These are phyloP conservation scores for Vitis vinifera DNA, from an alignment of 164 flowering plant genomes.

Conservation along the genomic window DNA sequence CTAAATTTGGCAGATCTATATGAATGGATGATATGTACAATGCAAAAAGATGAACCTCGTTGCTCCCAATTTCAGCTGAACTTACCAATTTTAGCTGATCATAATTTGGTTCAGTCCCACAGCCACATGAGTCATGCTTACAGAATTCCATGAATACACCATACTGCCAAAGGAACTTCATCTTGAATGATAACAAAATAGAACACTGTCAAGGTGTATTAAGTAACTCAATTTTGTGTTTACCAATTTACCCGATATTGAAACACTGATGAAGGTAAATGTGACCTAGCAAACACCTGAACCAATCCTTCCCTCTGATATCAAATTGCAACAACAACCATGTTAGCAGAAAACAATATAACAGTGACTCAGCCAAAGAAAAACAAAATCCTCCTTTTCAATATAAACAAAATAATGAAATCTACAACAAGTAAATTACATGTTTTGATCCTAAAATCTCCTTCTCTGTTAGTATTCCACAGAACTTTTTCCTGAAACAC, in stretches of 20 bases:
- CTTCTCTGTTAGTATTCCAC: slow-evolving; percentile 62
- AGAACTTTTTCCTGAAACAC: slow-evolving; percentile 68
- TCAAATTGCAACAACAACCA: slow-evolving; percentile 39
- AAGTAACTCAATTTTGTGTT: slow-evolving; percentile 10
- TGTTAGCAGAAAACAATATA: slow-evolving; percentile 19
- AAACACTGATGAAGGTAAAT: slow-evolving; percentile 44
- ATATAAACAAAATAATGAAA: slow-evolving; percentile 8
- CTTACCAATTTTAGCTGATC: slow-evolving; percentile 59
- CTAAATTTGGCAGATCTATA: neutral
- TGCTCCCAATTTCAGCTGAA: neutral
- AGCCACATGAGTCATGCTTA: slow-evolving; percentile 49
- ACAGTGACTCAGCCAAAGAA: neutral
- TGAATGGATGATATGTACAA: neutral
- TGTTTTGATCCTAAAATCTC: slow-evolving; percentile 76
- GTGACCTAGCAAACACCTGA: slow-evolving; percentile 56
- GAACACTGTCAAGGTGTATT: neutral
- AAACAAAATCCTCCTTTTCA: neutral
- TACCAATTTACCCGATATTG: slow-evolving; percentile 57
- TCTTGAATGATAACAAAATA: neutral
- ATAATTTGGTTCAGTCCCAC: slow-evolving; percentile 30
- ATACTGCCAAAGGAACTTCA: slow-evolving; percentile 48
- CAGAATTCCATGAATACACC: slow-evolving; percentile 61
- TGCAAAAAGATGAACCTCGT: no score
- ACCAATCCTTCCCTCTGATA: slow-evolving; percentile 76
- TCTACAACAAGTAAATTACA: slow-evolving; percentile 38